Base-by-base conservation (phyloP, 805 yeast species). In the Saccharomycopsis babjevae region DNA sequence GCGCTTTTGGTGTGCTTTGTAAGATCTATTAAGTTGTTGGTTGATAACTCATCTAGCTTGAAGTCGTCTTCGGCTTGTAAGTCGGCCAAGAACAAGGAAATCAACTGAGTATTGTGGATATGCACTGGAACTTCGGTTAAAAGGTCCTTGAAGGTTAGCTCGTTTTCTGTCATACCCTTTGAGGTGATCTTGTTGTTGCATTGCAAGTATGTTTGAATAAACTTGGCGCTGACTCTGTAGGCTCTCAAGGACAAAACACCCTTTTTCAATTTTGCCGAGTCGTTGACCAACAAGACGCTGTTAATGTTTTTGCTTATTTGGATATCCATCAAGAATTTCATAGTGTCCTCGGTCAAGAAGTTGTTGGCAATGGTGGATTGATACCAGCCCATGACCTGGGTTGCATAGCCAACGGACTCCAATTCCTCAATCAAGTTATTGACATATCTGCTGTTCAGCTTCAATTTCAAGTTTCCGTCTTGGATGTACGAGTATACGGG, bases 311-410 rank as follows among this genome's bases (percentile, higher is more conserved):
- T 76, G 65, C 73, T 71, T 64, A 79, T 71, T 73, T 88, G 94
- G 69, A 82, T 82, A 62, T 81, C 81, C 55, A 84, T 81, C 74
- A 89, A 78, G 46, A 84, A 79, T 67, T 89, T 96, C 34, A 90
- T 77, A 58, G 88, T 77, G 59, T 82, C 82, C 59, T 81, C 79
- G 62, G 84, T 83, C 68, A 85, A 81, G 69, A 84, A 84, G 70
- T 83, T 83, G 55, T 94, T 94, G 46, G 87, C 80, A 58, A 77
- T 75, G 34, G 90, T 79, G 54, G 86, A 78, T 69, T 88, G 82
- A 74, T 88, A 89, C 90, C 92, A 89, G 39, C 97, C 97, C 65
- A 85, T 81, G 63, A 85, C 78, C 69, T 84, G 88, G 52, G 83
- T 77, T 55, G 91, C 92, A 63, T 82, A 77, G 57, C 86, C 85